Evolutionary conservation across 768 basidiomycete species (phyloP).

Genomic region (Pholiota molesta): DNA sequence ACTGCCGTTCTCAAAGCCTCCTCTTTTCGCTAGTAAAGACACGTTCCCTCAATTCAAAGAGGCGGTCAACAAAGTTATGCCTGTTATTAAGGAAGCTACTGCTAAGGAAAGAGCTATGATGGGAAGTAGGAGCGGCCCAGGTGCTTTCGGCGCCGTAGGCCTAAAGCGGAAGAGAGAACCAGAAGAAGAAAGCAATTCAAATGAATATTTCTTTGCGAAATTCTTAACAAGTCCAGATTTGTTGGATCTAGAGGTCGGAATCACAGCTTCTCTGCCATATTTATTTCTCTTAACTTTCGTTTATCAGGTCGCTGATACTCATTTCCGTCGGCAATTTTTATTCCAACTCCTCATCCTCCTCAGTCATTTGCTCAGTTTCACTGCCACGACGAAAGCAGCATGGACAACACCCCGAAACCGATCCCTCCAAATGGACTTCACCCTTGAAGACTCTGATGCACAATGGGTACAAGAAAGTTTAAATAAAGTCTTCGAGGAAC

Average conservation of each 20-base stretch:
- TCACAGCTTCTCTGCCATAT: background rate
- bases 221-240: constrained; percentile 89
- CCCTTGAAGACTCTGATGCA: constrained; percentile 63
- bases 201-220: constrained; percentile 92
- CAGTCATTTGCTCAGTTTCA: constrained; percentile 74
- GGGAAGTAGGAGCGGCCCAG: constrained; percentile 54
- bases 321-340: constrained; percentile 92
- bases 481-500: constrained; percentile 56
- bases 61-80: constrained; percentile 71
- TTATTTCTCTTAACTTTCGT: constrained; percentile 6
- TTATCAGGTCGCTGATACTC: constrained; percentile 80
- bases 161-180: constrained; percentile 72
- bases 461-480: constrained; percentile 80
- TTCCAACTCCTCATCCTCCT: constrained; percentile 84
- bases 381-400: constrained; percentile 60
- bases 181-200: constrained; percentile 56
- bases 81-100: constrained; percentile 83
- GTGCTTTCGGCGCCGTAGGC: constrained; percentile 41
- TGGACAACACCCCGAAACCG: constrained; percentile 72
- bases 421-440: constrained; percentile 84
- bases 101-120: constrained; percentile 88
- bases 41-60: constrained; percentile 69
- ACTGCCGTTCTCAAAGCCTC: constrained; percentile 80
- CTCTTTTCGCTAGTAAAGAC: constrained; percentile 59
- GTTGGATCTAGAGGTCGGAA: constrained; percentile 79